Base-by-base conservation (phyloP, 2,329 filamentous ascomycete species). In the Daldinia sp. region DNA sequence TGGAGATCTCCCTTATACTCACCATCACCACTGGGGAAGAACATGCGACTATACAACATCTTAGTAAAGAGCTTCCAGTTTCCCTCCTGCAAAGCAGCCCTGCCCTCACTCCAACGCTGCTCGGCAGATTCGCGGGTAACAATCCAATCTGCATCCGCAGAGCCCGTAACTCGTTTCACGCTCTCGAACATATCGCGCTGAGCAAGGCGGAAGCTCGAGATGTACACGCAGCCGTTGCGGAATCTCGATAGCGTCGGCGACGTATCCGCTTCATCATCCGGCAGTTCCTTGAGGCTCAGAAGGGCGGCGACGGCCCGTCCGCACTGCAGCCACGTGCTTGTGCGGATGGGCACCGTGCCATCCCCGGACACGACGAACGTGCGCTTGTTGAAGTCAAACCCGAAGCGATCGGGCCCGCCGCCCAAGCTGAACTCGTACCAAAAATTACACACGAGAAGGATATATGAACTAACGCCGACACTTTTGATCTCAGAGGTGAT, bases 171-270 rank as follows among this genome's bases (percentile, higher is more conserved):
- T 0, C 85, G 84, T 72, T 88, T 82, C 15, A 89, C 76, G 23
- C 84, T 86, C 53, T 86, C 84, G 54, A 92, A 81, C 81, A 92
- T 91, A 9, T 92, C 89, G 2, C 82, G 81, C 76, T 92, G 90
- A 61, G 78, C 87, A 65, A 88, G 73, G 13, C 78, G 74, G 78
- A 90, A 92, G 73, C 85, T 88, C 5, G 79, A 81, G 6, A 90
- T 68, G 69, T 83, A 86, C 0, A 90, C 73, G 0, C 72, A 67
- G 55, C 81, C 80, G 75, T 88, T 86, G 0, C 78, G 74, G 71
- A 80, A 87, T 26, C 76, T 69, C 13, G 79, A 79, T 13, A 88
- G 54, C 3, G 81, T 80, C 6, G 51, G 51, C n/a, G 60, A 55
- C 54, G 72, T 74, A 58, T 77, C 79, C 0, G 81, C 76, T 33